Base-by-base conservation (phyloP, 805 yeast species). In the Cyberlindnera amylophila region DNA sequence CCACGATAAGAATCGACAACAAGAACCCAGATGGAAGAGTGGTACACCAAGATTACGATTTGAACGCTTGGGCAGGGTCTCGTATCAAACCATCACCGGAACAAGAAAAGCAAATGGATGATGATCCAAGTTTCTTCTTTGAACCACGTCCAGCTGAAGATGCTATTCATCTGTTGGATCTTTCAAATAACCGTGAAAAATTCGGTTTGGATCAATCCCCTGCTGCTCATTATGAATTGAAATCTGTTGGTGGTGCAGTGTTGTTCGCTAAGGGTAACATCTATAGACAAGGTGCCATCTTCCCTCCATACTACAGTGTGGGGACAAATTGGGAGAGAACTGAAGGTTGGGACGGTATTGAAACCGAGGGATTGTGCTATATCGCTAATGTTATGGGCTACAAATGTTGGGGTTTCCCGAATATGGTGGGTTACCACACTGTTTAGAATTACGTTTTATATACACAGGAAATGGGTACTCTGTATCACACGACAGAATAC, bases 261-360 rank as follows among this genome's bases (percentile, higher is more conserved):
- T 58, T 74, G n/a, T 74, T 69, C 47, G 65, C 62, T 6, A 70
- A 67, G 44, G 58, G 71, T n/a, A 51, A 63, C 6, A 56, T 74
- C 7, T 70, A 65, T 47, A 67, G 66, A 49, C 75, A 69, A 46
- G 80, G 79, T 29, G 63, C 66, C 2, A 54, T 62, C 6, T 74
- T 73, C 51, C 75, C 79, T 2, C 67, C 78, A 0, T 65, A 62
- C 36, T 70, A 71, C 42, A 54, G 65, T 2, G 61, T 74, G 14
- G 80, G 80, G 3, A 61, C 72, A 2, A 49, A 38, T 6, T 74
- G 78, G 78, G 64, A 62, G 3, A 54, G 74, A 44, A 46, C 56
- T 8, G 79, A 73, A 51, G 80, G 80, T 4, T 74, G 66, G 50
- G 79, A 74, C 54, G 80, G 79, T 5, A 67, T 74, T 24, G 79